These are phyloP conservation scores for Amborella trichopoda DNA, from an alignment of 164 flowering plant species.

Conservation along the genomic window DNA sequence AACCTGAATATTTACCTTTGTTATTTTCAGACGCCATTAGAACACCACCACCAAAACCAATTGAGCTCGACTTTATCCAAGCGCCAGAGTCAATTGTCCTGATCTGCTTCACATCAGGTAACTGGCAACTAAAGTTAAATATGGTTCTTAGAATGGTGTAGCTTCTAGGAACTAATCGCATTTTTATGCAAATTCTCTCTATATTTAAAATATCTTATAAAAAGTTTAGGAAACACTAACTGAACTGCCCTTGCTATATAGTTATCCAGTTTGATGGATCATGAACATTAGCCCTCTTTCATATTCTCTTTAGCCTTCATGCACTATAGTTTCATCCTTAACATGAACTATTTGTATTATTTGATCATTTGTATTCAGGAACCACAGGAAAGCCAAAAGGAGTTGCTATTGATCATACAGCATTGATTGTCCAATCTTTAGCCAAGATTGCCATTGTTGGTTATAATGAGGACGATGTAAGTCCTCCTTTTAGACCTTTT, in stretches of 20 bases:
- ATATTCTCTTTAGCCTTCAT: no score
- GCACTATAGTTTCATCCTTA: not conserved
- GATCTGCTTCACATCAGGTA: slow-evolving; percentile 96
- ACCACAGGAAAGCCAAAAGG: slow-evolving; percentile 96
- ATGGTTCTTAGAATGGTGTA: not conserved
- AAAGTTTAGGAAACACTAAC: not conserved
- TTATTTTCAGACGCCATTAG: slow-evolving; percentile 22
- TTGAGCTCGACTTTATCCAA: slow-evolving; percentile 24
- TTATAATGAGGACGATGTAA: slow-evolving; percentile 75
- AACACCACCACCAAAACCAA: slow-evolving; percentile 7
- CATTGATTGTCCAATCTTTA: slow-evolving; percentile 73
- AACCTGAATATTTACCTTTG: not conserved
- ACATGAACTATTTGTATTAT: not conserved
- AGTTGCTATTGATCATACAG: slow-evolving; percentile 60
- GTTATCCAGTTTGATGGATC: no score
- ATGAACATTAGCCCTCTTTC: no score
- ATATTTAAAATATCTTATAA: not conserved
- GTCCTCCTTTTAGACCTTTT: slow-evolving; percentile 12
- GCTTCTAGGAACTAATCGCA: not conserved
- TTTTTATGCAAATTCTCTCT: not conserved
- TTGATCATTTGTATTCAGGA: slow-evolving; percentile 27
- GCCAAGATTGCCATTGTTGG: slow-evolving; percentile 82
- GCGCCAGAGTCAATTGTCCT: slow-evolving; percentile 61
- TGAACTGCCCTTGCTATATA: no score
- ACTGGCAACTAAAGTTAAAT: not conserved